Base-by-base conservation (phyloP, 176 grass and related monocot genomes). In the Ensete glaucum region DNA sequence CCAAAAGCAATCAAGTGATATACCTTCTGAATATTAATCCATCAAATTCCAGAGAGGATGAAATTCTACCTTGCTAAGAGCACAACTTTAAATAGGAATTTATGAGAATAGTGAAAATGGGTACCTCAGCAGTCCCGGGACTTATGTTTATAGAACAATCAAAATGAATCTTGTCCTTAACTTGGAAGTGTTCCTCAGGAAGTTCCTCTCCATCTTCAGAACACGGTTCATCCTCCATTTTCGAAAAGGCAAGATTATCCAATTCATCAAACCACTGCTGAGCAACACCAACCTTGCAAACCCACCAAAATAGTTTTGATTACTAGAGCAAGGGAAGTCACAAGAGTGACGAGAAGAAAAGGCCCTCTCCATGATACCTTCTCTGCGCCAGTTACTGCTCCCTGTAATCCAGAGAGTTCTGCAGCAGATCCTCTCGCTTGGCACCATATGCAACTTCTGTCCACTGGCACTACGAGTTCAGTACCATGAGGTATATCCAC, bases 201-300 rank as follows among this genome's bases (percentile, higher is more conserved):
- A 74, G 57, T 23, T 75, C 62, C 54, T 74, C 72, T 50, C 83
- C 72, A 3, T 54, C 68, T 75, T 87, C 58, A 2, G 1, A 17
- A 12, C 77, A 23, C 69, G 76, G 69, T 81, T 87, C 94, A 66
- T 87, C 84, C 1, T 75, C 27, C 55, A 63, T 77, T 80, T 82
- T 75, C 10, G 86, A 85, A 59, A 98, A 98, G 10, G 90, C 90
- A 71, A 98, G 90, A 60, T 93, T 98, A 82, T 98, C 94, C 75
- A 98, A 74, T 73, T 98, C 88, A 82, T 93, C 94, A 8, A 87
- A 98, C 90, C 88, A 98, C 70, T 91, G 88, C 55, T 91, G 94
- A 20, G 94, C 90, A 62, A 91, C 85, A 69, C 94, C 88, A 80
- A 93, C 88, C 94, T 98, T 77, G 66, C 50, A 63, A 25, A 19